These are phyloP conservation scores for Pseudogymnoascus sp. DNA, from an alignment of 2,329 filamentous ascomycete genomes.

Conservation along the genomic window DNA sequence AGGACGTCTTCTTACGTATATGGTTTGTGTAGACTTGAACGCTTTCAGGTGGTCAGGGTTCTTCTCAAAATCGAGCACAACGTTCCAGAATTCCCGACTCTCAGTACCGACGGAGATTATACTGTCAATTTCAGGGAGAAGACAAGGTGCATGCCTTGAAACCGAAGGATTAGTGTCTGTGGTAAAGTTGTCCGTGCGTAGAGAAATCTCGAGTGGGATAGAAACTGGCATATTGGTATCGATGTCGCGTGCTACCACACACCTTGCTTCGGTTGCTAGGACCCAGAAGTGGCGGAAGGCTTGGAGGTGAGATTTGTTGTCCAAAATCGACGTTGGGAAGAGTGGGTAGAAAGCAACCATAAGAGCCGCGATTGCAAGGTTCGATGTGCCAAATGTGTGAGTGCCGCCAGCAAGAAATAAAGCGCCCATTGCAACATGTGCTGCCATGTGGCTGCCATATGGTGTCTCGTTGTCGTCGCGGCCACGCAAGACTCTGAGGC, in stretches of 20 bases:
- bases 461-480: slow-evolving; percentile 75
- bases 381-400: slow-evolving; percentile 81
- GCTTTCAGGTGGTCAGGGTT: slow-evolving; percentile 48
- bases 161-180: background rate
- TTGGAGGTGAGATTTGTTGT: slow-evolving; percentile 91
- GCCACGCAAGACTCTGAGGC: slow-evolving; percentile 80
- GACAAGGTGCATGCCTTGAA: slow-evolving; percentile 30
- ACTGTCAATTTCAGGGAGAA: slow-evolving; percentile 40
- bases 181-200: slow-evolving; percentile 19
- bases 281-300: slow-evolving; percentile 98
- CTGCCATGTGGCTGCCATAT: slow-evolving; percentile 88
- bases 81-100: slow-evolving; percentile 58
- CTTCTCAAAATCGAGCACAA: slow-evolving; percentile 55
- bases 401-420: slow-evolving; percentile 90
- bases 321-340: slow-evolving; percentile 80
- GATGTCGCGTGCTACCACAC: slow-evolving; percentile 79
- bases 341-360: slow-evolving; percentile 91
- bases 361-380: slow-evolving; percentile 77
- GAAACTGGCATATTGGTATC: slow-evolving; percentile 74
- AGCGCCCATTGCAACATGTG: slow-evolving; percentile 83
- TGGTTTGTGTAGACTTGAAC: slow-evolving; percentile 54
- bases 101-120: slow-evolving; percentile 42
- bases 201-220: slow-evolving; percentile 57
- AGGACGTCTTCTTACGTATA: slow-evolving; percentile 55
- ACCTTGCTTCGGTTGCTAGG: slow-evolving; percentile 80